Conservation (phyloP, 2,329 filamentous ascomycete genomes). For the Neopestalotiopsis clavispora region DNA sequence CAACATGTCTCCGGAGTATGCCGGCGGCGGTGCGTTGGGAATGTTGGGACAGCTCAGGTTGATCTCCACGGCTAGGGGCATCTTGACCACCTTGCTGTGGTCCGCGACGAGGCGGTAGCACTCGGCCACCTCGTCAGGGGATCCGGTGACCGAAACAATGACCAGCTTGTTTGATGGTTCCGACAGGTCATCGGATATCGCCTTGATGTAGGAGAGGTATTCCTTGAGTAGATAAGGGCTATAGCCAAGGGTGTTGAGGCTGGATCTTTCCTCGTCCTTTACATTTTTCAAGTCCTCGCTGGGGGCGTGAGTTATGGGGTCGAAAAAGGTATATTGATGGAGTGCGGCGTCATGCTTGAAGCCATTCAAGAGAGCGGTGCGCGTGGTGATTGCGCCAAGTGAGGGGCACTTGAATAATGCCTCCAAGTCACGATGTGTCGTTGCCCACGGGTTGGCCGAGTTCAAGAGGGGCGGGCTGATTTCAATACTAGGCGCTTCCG, state of each 20-base stretch:
- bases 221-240: slow-evolving; percentile 64
- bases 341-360: slow-evolving; percentile 64
- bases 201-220: slow-evolving; percentile 63
- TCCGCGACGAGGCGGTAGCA: slow-evolving; percentile 58
- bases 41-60: slow-evolving; percentile 85
- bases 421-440: slow-evolving; percentile 63
- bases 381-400: slow-evolving; percentile 76
- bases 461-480: slow-evolving; percentile 74
- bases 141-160: slow-evolving; percentile 74
- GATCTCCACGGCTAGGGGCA: slow-evolving; percentile 72
- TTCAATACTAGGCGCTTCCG: slow-evolving; percentile 32
- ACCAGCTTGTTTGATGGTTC: slow-evolving; percentile 56
- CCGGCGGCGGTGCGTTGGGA: slow-evolving; percentile 68
- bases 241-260: slow-evolving; percentile 77
- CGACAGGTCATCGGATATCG: slow-evolving; percentile 42
- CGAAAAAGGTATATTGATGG: slow-evolving; percentile 73
- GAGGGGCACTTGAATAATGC: slow-evolving; percentile 63
- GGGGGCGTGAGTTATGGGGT: slow-evolving; percentile 39
- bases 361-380: slow-evolving; percentile 69
- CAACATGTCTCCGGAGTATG: slow-evolving; percentile 63
- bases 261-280: slow-evolving; percentile 42
- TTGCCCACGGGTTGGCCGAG: slow-evolving; percentile 78
- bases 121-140: slow-evolving; percentile 56
- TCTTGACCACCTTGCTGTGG: slow-evolving; percentile 28
- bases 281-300: slow-evolving; percentile 20